Base-by-base conservation (phyloP, 306 rosid genomes). In the Mucuna pruriens region DNA sequence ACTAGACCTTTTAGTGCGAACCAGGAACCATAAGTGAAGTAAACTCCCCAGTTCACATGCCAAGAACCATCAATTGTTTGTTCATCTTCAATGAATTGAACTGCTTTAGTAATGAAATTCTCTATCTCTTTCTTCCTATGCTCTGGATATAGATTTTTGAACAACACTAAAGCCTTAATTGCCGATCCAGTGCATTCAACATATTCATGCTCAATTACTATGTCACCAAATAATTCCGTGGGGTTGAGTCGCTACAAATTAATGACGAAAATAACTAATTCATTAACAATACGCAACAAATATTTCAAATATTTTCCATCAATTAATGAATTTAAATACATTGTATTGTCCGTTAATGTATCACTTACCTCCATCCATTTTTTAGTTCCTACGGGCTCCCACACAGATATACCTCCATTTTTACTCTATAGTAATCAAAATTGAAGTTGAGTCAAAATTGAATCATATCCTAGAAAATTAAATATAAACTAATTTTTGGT, bases 381-480 rank as follows among this genome's bases (percentile, higher is more conserved):
- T 68, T 77, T 77, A 22, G 77, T 90, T 52, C 82, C 80, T 49
- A 87, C 71, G 33, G 91, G 90, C 71, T 90, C 92, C 95, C 97
- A 91, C 1, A 83, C 92, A n/a, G 92, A 40, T 40, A 88, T 77
- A 42, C 96, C 97, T 2, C 97, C 97, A 5, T 80, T 90, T 54
- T 89, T 78, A 84, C 97, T 85, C 92, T 91, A n/a, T n/a, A 71
- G 9, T 63, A 34, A 7, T 19, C 11, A 38, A 49, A 29, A 1
- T 29, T 29, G 5, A 13, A 38, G 12, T 11, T 36, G 7, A n/a
- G n/a, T 34, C 31, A 29, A 29, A 29, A 29, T 29, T 29, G 44
- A 71, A 29, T 71, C 44, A 29, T 2, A 19, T 26, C 16, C n/a
- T 1, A 29, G 13, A 48, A 71, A 31, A 71, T 48, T 9, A 38